Base-by-base conservation (phyloP, 1,284 basidiomycete species). In the Agroathelia rolfsii region DNA sequence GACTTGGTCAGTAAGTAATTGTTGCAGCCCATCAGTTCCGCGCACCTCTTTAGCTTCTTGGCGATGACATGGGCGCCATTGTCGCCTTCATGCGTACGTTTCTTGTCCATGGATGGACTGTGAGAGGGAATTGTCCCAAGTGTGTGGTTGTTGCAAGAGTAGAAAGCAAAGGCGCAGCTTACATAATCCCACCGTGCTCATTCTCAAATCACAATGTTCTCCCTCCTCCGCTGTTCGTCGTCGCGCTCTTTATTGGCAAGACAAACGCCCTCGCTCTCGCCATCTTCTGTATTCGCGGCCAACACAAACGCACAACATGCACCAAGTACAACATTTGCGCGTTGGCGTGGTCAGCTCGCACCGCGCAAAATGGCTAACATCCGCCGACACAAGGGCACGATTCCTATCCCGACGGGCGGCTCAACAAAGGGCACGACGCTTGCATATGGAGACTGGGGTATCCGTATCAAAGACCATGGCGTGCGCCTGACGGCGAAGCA, bases 351-450 rank as follows among this genome's bases (percentile, higher is more conserved):
- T 21, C 73, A 86, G 46, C 74, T 96, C 8, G 88, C 88, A 1
- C 92, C 92, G 3, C 72, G 77, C 30, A 66, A 78, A 36, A 77
- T 87, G 35, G 82, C 87, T 53, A 82, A 84, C 53, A 64, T 83
- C 47, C 90, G 87, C 55, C 69, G 85, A 20, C 87, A 92, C 58
- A 95, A 95, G 56, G 89, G 88, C 36, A 71, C 79, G 30, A 71
- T 92, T 22, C 81, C 81, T 6, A 75, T 92, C 30, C 81, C 83
- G 5, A 76, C 56, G 31, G 95, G 94, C 37, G 94, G 95, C 11
- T 94, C 89, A 11, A 85, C 76, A 21, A 89, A 90, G 51, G 95
- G 94, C 15, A 95, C 94, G 6, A 93, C 90, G 1, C 72, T 98
- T 18, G 78, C 88, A 19, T 88, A 79, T 47, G 95, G 93, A 23